Base-by-base conservation (phyloP, 2,329 filamentous ascomycete genomes). In the Ophiostoma pallidulum region DNA sequence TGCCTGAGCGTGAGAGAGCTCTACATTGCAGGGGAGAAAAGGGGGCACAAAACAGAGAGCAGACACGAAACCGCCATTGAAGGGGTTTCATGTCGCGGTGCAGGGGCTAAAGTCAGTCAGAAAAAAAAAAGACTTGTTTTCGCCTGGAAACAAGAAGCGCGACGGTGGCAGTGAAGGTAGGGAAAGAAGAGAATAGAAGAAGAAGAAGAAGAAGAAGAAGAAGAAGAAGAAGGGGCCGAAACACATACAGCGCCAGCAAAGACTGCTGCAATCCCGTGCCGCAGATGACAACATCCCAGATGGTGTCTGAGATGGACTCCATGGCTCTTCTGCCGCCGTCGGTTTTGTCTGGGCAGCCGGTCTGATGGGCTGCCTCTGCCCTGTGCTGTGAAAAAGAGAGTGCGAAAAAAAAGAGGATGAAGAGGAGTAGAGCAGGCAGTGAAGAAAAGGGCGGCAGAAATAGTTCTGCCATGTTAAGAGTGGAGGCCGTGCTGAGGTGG, bases 1-100 rank as follows among this genome's bases (percentile, higher is more conserved):
- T 94, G 62, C 82, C 83, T 53, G 89, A 94, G 61, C 90, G 84
- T 57, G 91, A 97, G 58, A 97, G 76, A 59, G 91, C 85, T 75
- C 91, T 97, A 75, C 20, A 22, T n/a, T 29, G 22, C 33, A 16
- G 42, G 26, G 9, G 35, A n/a, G n/a, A n/a, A n/a, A n/a, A n/a
- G n/a, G 19, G 22, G 35, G 6, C 5, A 16, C 9, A 36, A 18
- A 3, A 16, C n/a, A 36, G 18, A 36, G 4, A 22, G 24, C 24
- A 28, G n/a, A 28, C 24, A 28, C 24, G n/a, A 28, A 28, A 28
- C 24, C 3, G 19, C 9, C 18, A n/a, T 4, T 9, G n/a, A n/a
- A n/a, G 3, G n/a, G 12, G 6, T 26, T 12, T 20, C 33, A 50
- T 20, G 37, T 40, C 63, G 69, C 51, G 54, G 54, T 50, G 59